phyloP scores from a whole-genome alignment of 768 basidiomycete genomes.

The Russula foetens region DNA sequence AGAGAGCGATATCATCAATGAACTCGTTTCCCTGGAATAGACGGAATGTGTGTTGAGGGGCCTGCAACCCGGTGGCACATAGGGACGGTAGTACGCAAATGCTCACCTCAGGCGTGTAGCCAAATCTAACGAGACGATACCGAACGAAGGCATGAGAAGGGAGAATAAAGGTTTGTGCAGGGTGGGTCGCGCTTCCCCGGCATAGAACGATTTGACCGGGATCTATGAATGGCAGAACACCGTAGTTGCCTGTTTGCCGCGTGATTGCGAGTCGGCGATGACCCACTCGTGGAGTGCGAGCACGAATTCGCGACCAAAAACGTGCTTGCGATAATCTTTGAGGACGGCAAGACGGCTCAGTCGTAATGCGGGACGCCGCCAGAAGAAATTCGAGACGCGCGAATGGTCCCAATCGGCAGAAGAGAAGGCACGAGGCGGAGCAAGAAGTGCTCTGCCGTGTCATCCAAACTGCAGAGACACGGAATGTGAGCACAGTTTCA shows the following conservation, averaged over 20 bases:
- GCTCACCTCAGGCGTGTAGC: constrained; percentile 58
- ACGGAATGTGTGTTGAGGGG: neutral
- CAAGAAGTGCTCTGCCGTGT: constrained; percentile 58
- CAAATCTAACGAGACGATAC: constrained; percentile 43
- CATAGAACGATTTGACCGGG: constrained; percentile 62
- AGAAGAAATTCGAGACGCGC: constrained; percentile 27
- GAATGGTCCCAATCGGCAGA: constrained; percentile 63
- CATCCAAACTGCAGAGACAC: constrained; percentile 44
- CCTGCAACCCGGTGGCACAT: neutral
- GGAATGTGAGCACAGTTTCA: constrained; percentile 2
- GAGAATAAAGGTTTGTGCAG: constrained; percentile 9
- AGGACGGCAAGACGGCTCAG: constrained; percentile 64
- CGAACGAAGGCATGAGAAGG: constrained; percentile 19
- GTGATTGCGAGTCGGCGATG: constrained; percentile 29
- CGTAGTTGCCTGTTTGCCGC: constrained; percentile 28
- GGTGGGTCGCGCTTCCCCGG: constrained; percentile 43
- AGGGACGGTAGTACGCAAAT: constrained; percentile 8
- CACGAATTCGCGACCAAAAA: constrained; percentile 62
- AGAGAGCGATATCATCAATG: constrained; percentile 77
- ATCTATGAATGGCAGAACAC: constrained; percentile 66
- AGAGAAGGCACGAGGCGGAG: constrained; percentile 55
- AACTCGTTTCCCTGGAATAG: constrained; percentile 54
- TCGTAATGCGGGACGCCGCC: constrained; percentile 47
- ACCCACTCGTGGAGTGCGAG: constrained; percentile 53
- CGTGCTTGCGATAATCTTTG: constrained; percentile 51